Base-by-base conservation (phyloP, 2,329 filamentous ascomycete genomes). In the Xylaria sp. region DNA sequence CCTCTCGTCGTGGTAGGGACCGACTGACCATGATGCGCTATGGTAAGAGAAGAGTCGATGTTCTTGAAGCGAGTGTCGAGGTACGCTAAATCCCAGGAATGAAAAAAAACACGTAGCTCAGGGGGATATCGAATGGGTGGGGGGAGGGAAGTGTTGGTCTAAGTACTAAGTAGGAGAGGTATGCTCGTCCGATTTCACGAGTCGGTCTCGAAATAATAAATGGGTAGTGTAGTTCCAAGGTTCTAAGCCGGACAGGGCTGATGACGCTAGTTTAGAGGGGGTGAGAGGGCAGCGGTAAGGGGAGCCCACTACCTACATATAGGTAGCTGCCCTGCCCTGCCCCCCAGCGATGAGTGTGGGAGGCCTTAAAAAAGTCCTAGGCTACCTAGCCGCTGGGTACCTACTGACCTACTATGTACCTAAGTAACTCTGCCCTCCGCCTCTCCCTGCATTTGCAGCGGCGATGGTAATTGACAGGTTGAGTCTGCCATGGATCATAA, bases 21-120 rank as follows among this genome's bases (percentile, higher is more conserved):
- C 7, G 34, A 72, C 70, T 71, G 61, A 72, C 70, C 70, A 72
- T 72, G 59, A 48, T 69, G 70, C 15, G 39, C 44, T 63, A 6
- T 34, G 48, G 25, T 50, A 10, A 23, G 20, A 12, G 32, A 10
- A 23, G 20, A 12, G 32, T 68, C 34, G 41, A 41, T 50, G 57
- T 58, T 52, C 46, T 20, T 54, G 58, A 55, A 70, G 68, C 52
- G 68, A 66, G 55, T 61, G 68, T 65, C 20, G 25, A 51, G 39
- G 46, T 15, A 32, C n/a, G 50, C 46, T 68, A 46, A 39, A 32
- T 32, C 15, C 37, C 18, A 34, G 18, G 28, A 55, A 55, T 46
- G 15, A 58, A 65, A 65, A 65, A 65, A 59, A 62, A 65, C 51
- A 62, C 46, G 62, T 54, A 68, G 48, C 61, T 52, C 58, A 54